These are phyloP conservation scores for Hymenochaete sp. DNA, from an alignment of 1,284 basidiomycete species.

Conservation along the genomic window DNA sequence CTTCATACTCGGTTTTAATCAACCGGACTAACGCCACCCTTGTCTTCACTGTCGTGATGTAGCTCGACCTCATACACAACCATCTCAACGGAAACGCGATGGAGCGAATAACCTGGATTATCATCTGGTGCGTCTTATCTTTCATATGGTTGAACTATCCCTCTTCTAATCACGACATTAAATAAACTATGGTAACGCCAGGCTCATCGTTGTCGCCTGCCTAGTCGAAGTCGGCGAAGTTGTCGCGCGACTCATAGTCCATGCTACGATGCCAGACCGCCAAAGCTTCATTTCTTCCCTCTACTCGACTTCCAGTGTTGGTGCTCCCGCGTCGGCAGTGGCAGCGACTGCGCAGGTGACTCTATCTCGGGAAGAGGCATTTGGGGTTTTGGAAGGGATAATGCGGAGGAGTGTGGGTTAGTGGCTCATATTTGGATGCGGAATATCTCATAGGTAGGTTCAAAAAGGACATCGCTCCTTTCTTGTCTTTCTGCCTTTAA, in stretches of 20 bases:
- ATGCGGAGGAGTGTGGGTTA: too few species aligned
- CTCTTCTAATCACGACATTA: neutral
- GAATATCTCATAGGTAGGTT: too few species aligned
- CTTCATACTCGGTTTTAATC: neutral
- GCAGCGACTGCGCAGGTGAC: conserved; percentile 23
- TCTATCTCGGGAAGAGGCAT: conserved; percentile 32
- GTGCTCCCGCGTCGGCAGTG: conserved; percentile 24
- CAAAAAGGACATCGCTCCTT: too few species aligned
- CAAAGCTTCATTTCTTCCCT: too few species aligned
- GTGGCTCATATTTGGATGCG: too few species aligned
- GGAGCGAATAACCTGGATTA: conserved; percentile 91
- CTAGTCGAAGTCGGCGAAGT: conserved; percentile 83
- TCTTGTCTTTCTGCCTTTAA: too few species aligned
- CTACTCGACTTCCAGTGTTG: conserved; percentile 16
- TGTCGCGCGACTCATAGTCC: conserved; percentile 69
- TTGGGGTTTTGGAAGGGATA: conserved; percentile 36
- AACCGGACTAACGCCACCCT: neutral
- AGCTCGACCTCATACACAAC: conserved; percentile 91
- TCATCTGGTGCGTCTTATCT: conserved; percentile 64
- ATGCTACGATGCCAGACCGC: conserved; percentile 37
- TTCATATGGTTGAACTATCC: neutral
- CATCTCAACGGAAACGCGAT: conserved; percentile 88
- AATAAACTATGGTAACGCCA: conserved; percentile 23
- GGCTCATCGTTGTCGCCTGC: conserved; percentile 84
- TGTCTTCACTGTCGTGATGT: conserved; percentile 1